These are phyloP conservation scores for Periconia sp. DNA, from an alignment of 2,329 filamentous ascomycete genomes.

Conservation along the genomic window DNA sequence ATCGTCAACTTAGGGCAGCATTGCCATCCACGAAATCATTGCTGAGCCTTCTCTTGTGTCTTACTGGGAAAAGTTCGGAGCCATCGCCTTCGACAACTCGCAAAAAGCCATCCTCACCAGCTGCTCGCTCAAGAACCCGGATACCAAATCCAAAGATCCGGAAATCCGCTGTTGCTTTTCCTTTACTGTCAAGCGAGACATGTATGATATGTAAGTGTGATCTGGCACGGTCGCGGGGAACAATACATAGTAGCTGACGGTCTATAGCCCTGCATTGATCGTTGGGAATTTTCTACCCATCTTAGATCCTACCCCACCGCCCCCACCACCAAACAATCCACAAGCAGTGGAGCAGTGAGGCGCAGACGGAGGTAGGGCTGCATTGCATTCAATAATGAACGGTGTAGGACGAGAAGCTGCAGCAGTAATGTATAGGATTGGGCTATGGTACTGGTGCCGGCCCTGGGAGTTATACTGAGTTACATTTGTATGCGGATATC, in stretches of 20 bases:
- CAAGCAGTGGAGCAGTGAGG: neutral
- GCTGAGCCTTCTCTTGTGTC: constrained; percentile 92
- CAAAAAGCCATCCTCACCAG: constrained; percentile 96
- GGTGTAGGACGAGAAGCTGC: too few relatives aligned
- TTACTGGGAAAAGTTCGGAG: constrained; percentile 99
- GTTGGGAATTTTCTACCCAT: constrained; percentile 96
- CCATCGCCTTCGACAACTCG: constrained; percentile 90
- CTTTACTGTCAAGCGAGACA: constrained; percentile 92
- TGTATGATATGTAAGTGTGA: constrained; percentile 84
- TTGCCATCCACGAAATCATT: constrained; percentile 93
- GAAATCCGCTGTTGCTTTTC: constrained; percentile 95
- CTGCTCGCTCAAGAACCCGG: constrained; percentile 80
- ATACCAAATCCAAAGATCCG: constrained; percentile 63
- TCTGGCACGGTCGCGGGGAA: neutral
- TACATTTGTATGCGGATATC: too few relatives aligned
- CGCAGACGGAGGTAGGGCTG: neutral
- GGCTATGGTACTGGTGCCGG: neutral
- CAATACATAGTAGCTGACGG: constrained; percentile 37
- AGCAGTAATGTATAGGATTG: neutral
- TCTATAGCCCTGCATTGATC: constrained; percentile 75
- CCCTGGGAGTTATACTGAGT: neutral
- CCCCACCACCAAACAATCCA: constrained; percentile 13
- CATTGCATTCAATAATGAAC: too few relatives aligned
- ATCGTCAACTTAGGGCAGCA: constrained; percentile 71
- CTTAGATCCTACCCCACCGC: constrained; percentile 47